Percentiles rank a stretch among this genome's conserved stretches.
Evolutionary conservation across 148 eudicot genomes (phyloP).

Genomic region (Chenopodium quinoa): DNA sequence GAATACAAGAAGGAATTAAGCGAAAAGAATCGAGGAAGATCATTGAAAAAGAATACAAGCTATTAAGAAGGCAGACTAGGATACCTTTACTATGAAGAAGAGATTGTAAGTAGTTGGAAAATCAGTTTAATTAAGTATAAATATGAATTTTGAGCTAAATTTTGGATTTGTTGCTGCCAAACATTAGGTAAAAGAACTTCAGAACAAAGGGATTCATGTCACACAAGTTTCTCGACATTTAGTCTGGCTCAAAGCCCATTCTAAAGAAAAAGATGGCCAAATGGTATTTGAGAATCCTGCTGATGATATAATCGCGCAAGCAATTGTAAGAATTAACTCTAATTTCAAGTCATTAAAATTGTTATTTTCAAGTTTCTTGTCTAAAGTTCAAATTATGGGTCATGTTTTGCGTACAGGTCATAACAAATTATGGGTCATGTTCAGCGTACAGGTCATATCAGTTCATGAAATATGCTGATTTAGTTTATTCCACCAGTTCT

Average conservation of each 20-base stretch:
- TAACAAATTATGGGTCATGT: too few relatives aligned
- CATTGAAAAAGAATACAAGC: background rate
- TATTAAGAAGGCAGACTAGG: background rate
- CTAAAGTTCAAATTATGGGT: too few relatives aligned
- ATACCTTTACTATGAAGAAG: background rate
- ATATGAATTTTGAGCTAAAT: background rate
- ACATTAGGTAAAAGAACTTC: background rate
- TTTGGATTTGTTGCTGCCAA: background rate
- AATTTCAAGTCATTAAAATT: too few relatives aligned
- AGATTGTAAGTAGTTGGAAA: background rate
- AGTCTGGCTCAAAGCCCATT: background rate
- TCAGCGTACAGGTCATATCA: too few relatives aligned
- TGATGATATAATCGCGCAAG: background rate
- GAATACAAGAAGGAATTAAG: background rate
- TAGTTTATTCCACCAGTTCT: too few relatives aligned
- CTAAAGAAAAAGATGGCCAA: background rate
- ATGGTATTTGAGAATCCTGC: background rate
- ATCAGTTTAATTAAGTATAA: background rate
- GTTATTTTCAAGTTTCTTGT: too few relatives aligned
- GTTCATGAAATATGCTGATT: too few relatives aligned
- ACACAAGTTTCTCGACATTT: background rate
- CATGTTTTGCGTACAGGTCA: too few relatives aligned
- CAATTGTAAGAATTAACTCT: background rate
- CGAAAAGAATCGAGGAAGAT: background rate
- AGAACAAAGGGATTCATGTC: background rate